Evolutionary conservation across 257 asterid species (phyloP), one percentile per base, ranked within the genome.

Genomic region (Solanum corneliomulleri): DNA sequence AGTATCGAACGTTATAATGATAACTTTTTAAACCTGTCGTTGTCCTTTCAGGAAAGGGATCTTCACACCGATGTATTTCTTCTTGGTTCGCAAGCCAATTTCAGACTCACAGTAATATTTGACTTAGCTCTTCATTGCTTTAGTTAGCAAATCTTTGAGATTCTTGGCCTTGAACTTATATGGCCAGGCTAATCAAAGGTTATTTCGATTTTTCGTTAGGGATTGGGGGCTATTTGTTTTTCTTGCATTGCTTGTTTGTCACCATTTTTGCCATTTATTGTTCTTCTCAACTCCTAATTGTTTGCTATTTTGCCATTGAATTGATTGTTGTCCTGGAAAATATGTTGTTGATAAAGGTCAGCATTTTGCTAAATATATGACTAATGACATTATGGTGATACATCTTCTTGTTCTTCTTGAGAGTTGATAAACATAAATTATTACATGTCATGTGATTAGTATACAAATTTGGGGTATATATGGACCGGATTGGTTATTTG

Each of bases 51-150:
- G 99, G 98, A 97, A 94, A 91, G 99, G 96, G 18, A 94, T 97
- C 15, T 97, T 97, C 93, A 95, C 98, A 4, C 90, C 99, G 23
- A 95, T 97, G 99, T 97, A 94, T 58, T 97, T 97, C 95, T 93
- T 97, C 90, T 74, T 95, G 93, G 99, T 89, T 25, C 96, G 96
- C 82, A 97, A 95, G 93, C 99, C 99, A 37, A 89, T 39, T 8
- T 29, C 86, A 16, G 88, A 56, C 14, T 31, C 88, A 60, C 88
- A 89, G 86, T 88, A 88, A 56, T 39, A 69, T 16, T 82, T 45
- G 83, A 47, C 86, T 87, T 80, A 68, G 81, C 89, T 72, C 89
- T 72, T 82, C 20, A 81, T 58, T 89, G 56, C 86, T 74, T 83
- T 86, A 88, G 83, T 72, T 82, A 86, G 89, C 91, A 29, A 84